Conservation (phyloP, 257 asterid species). For the Euphrasia confusa region DNA sequence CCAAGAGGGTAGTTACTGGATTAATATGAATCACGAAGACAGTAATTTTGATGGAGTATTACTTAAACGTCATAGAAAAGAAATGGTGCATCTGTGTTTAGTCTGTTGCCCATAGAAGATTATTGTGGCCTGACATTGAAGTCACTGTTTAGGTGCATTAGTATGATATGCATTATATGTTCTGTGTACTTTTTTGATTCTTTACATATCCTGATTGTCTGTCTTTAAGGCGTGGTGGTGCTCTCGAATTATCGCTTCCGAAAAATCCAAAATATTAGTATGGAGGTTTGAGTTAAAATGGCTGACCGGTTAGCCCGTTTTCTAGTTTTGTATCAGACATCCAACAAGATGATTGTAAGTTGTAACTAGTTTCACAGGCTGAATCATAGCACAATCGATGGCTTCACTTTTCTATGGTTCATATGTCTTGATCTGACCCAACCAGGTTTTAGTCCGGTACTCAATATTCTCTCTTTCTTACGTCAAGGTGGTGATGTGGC, state of each 20-base stretch:
- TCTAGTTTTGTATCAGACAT: slow-evolving; percentile 3
- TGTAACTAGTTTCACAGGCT: slow-evolving; percentile 1
- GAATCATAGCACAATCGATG: neutral
- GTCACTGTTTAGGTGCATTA: neutral
- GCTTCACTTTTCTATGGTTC: slow-evolving; percentile 4
- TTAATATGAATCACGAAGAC: slow-evolving; percentile 10
- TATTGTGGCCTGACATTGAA: slow-evolving; percentile 2
- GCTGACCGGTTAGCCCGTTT: neutral
- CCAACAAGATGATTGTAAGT: neutral
- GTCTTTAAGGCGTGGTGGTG: neutral
- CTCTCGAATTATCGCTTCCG: neutral
- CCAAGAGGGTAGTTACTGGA: neutral
- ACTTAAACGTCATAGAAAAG: neutral
- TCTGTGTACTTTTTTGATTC: neutral
- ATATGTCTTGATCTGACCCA: too few species aligned
- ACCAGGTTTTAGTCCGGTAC: too few species aligned
- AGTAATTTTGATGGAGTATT: neutral
- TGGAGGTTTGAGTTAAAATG: neutral
- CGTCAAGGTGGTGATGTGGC: too few species aligned
- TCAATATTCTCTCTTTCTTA: too few species aligned
- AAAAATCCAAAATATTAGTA: neutral
- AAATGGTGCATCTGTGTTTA: neutral
- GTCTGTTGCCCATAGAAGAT: slow-evolving; percentile 20
- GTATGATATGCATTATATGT: neutral
- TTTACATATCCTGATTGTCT: neutral